phyloP scores from a whole-genome alignment of 768 basidiomycete genomes.

The Hypsizygus marmoreus region DNA sequence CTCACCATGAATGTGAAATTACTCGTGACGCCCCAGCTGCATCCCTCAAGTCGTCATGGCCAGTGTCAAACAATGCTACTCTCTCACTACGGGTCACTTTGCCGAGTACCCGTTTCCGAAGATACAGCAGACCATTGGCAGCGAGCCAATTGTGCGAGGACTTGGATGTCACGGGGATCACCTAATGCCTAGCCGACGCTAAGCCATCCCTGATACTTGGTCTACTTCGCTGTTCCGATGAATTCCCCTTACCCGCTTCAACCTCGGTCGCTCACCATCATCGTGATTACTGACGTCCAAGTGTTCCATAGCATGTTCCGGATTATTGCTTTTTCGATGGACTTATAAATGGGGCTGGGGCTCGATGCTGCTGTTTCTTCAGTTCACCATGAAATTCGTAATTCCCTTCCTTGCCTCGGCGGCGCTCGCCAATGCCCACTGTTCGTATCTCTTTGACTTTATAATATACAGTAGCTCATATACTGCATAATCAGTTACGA shows the following conservation, averaged over 20 bases:
- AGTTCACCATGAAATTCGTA: conserved; percentile 34
- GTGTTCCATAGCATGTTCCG: neutral
- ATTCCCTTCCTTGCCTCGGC: conserved; percentile 36
- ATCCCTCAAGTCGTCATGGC: too few relatives aligned
- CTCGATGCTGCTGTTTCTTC: neutral
- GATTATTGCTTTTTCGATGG: neutral
- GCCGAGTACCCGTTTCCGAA: neutral
- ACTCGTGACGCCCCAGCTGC: too few relatives aligned
- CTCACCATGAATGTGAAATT: too few relatives aligned
- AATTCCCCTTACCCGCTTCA: conserved; percentile 13
- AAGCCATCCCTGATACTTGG: neutral
- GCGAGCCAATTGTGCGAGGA: neutral
- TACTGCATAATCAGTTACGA: conserved; percentile 34
- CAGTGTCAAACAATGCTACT: neutral
- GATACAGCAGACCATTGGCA: neutral
- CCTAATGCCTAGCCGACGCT: too few relatives aligned
- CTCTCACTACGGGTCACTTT: neutral
- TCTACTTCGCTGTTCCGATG: conserved; percentile 7
- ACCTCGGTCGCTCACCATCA: neutral
- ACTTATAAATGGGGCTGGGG: conserved; percentile 1
- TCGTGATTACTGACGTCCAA: neutral
- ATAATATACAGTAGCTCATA: neutral
- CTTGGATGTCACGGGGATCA: too few relatives aligned
- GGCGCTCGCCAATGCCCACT: conserved; percentile 43
- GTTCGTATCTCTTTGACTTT: conserved; percentile 15